These are phyloP conservation scores for Xylariomycetidae sp. DNA, from an alignment of 2,329 filamentous ascomycete species.

Conservation along the genomic window DNA sequence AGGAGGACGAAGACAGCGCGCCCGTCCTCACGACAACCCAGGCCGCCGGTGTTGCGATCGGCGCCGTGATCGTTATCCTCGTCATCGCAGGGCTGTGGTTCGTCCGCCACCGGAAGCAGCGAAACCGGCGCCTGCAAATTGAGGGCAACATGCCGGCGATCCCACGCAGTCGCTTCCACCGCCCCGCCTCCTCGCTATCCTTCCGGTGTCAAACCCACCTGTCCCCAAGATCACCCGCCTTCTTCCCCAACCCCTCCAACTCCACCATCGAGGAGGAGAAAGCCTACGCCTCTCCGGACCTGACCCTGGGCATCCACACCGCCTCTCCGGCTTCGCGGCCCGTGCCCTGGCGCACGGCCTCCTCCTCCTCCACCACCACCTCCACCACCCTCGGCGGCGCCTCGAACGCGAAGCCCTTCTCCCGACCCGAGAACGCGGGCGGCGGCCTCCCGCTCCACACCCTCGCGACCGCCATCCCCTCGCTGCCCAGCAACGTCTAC, in stretches of 20 bases:
- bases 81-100: slow-evolving; percentile 35
- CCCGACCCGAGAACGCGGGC: slow-evolving; percentile 6
- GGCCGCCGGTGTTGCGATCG: slow-evolving; percentile 41
- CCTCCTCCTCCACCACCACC: background rate
- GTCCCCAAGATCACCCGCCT: slow-evolving; percentile 33
- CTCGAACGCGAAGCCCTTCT: slow-evolving; percentile 4
- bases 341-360: slow-evolving; percentile 4
- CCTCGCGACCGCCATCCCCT: slow-evolving; percentile 20
- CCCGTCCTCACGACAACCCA: slow-evolving; percentile 30
- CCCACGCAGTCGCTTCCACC: slow-evolving; percentile 21
- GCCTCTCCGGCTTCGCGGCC: slow-evolving; percentile 12
- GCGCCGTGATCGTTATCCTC: slow-evolving; percentile 32
- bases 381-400: background rate
- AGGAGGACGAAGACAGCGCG: slow-evolving; percentile 7
- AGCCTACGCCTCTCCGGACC: slow-evolving; percentile 6
- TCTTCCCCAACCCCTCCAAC: slow-evolving; percentile 23
- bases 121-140: slow-evolving; percentile 30
- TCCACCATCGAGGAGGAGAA: slow-evolving; percentile 26
- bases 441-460: slow-evolving; percentile 15
- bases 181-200: slow-evolving; percentile 41
- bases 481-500: slow-evolving; percentile 24
- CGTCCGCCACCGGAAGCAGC: slow-evolving; percentile 42
- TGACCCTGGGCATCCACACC: slow-evolving; percentile 18
- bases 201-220: slow-evolving; percentile 48
- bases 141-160: slow-evolving; percentile 14